Conservation (phyloP, 192 early-diverging fungal genomes). For the Coemansia asiatica region DNA sequence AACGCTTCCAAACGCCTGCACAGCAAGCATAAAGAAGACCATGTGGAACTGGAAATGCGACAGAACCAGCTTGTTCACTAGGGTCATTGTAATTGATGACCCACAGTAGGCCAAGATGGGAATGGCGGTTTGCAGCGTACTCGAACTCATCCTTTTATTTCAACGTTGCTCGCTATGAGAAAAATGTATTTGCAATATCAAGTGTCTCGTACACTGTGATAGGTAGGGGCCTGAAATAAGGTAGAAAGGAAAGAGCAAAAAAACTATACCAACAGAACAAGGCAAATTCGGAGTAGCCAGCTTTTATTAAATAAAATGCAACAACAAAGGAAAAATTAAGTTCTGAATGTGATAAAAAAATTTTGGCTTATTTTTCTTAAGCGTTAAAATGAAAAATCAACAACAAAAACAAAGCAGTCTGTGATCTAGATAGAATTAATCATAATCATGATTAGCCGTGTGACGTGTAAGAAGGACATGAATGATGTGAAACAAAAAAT, state of each 20-base stretch:
- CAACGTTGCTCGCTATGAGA: neutral
- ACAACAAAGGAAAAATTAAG: too few species aligned
- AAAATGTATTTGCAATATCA: neutral
- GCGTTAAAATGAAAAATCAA: too few species aligned
- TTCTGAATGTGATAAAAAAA: too few species aligned
- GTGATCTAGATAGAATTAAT: neutral
- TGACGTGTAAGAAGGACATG: constrained; percentile 3
- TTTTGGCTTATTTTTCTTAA: too few species aligned
- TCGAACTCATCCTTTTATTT: constrained; percentile 34
- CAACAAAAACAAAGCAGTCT: constrained; percentile 1
- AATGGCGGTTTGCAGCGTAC: constrained; percentile 50
- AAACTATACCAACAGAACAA: too few species aligned
- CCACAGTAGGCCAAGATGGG: constrained; percentile 86
- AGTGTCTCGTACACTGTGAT: neutral
- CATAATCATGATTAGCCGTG: neutral
- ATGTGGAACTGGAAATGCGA: constrained; percentile 81
- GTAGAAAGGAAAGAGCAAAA: too few species aligned
- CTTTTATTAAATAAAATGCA: too few species aligned
- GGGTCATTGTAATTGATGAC: constrained; percentile 86
- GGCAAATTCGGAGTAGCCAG: too few species aligned
- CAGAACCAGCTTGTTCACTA: constrained; percentile 85
- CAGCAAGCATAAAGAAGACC: constrained; percentile 78
- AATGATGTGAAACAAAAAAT: too few species aligned
- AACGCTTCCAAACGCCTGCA: constrained; percentile 70
- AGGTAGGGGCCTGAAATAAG: too few species aligned